These are phyloP conservation scores for Lepiota brunneoincarnata DNA, from an alignment of 768 basidiomycete genomes.

Conservation along the genomic window DNA sequence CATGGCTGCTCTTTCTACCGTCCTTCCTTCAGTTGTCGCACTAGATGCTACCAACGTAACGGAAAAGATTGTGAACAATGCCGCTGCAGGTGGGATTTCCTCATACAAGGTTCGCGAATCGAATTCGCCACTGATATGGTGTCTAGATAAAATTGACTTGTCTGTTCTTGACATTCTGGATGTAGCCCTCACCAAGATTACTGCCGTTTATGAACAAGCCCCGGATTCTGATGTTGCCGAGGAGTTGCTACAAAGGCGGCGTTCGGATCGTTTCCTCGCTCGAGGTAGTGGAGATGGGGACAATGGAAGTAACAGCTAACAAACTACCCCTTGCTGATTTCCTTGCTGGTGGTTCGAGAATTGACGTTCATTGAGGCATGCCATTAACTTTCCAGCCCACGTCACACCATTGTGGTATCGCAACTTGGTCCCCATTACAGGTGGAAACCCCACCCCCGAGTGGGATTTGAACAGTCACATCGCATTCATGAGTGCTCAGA, in stretches of 20 bases:
- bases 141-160: conserved; percentile 28
- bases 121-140: not conserved
- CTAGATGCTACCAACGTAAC: conserved; percentile 19
- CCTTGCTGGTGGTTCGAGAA: conserved; percentile 14
- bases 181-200: conserved; percentile 24
- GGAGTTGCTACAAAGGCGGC: conserved; percentile 14
- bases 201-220: conserved; percentile 13
- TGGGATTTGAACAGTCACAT: conserved; percentile 28
- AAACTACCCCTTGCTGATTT: not conserved
- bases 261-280: not conserved
- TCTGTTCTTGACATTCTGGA: conserved; percentile 21
- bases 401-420: conserved; percentile 31
- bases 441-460: conserved; percentile 27
- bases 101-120: not conserved
- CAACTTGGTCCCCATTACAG: conserved; percentile 23
- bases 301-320: too few species aligned
- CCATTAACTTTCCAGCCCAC: conserved; percentile 20
- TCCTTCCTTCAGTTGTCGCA: conserved; percentile 13
- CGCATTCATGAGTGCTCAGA: conserved; percentile 29
- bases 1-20: conserved; percentile 11
- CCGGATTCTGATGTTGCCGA: conserved; percentile 18
- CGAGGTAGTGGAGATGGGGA: too few species aligned
- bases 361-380: conserved; percentile 29
- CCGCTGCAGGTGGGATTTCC: conserved; percentile 24
- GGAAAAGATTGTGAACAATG: conserved; percentile 24